Evolutionary conservation across 495 filamentous ascomycete genomes (phyloP).

Genomic region (Mycothermus thermophilus): DNA sequence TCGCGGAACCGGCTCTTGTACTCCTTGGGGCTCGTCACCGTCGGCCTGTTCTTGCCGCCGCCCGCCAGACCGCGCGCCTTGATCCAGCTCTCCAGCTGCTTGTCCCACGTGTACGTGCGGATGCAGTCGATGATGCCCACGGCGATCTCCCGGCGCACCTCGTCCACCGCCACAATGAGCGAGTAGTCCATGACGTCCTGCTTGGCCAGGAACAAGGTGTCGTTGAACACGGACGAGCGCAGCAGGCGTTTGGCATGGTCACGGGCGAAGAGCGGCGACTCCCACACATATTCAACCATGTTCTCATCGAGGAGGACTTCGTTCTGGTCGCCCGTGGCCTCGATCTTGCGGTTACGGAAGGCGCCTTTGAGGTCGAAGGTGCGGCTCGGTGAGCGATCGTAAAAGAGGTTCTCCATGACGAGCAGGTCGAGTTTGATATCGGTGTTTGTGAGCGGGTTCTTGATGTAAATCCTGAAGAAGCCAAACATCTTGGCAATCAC

Average conservation of each 20-base stretch:
- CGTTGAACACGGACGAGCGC: slow-evolving; percentile 84
- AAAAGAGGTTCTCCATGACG: slow-evolving; percentile 98
- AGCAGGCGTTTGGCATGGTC: slow-evolving; percentile 87
- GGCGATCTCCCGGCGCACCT: slow-evolving; percentile 72
- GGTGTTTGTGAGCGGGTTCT: slow-evolving; percentile 78
- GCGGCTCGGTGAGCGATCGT: slow-evolving; percentile 79
- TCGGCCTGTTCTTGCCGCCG: slow-evolving; percentile 76
- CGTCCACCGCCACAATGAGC: slow-evolving; percentile 95
- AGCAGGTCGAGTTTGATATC: slow-evolving; percentile 93
- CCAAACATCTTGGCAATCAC: slow-evolving; percentile 99
- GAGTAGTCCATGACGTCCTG: slow-evolving; percentile 99
- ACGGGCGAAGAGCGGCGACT: slow-evolving; percentile 83
- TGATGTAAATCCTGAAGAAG: slow-evolving; percentile 94
- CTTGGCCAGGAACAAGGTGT: slow-evolving; percentile 80
- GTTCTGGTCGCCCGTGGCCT: slow-evolving; percentile 86
- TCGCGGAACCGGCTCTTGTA: slow-evolving; percentile 93
- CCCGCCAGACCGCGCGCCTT: slow-evolving; percentile 84
- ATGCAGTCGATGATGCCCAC: slow-evolving; percentile 99
- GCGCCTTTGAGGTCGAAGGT: slow-evolving; percentile 97
- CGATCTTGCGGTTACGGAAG: slow-evolving; percentile 94
- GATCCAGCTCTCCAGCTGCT: slow-evolving; percentile 97
- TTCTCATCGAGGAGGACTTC: slow-evolving; percentile 97
- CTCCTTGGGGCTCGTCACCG: slow-evolving; percentile 93
- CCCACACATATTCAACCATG: slow-evolving; percentile 98
- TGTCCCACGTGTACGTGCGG: slow-evolving; percentile 98